Percentiles rank a stretch among this genome's conserved stretches.
Evolutionary conservation across 208 protist genomes (phyloP).

Genomic region (Tritrichomonas foetus): DNA sequence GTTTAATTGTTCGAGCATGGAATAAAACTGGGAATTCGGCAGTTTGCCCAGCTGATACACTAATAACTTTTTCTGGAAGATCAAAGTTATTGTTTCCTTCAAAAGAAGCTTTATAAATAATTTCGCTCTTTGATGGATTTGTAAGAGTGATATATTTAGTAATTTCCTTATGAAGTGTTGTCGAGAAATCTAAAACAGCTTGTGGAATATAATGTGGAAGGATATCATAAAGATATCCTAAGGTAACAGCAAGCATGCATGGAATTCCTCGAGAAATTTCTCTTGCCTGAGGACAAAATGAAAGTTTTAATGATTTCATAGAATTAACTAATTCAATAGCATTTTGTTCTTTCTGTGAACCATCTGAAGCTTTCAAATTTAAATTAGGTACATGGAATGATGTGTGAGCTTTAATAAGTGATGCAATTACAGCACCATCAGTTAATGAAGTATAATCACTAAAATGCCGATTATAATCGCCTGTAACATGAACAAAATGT

Average conservation of each 20-base stretch:
- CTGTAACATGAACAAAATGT: background rate
- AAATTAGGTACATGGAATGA: no score
- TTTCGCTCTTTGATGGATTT: slow-evolving; percentile 10
- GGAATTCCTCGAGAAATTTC: background rate
- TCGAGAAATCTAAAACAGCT: background rate
- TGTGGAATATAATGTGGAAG: background rate
- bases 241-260: background rate
- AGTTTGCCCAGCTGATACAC: background rate
- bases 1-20: background rate
- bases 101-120: background rate
- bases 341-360: background rate
- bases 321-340: background rate
- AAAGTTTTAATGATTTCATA: background rate
- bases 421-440: background rate
- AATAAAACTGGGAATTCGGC: background rate
- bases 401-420: background rate
- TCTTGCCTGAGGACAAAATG: background rate
- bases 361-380: background rate
- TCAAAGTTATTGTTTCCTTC: background rate
- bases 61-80: background rate
- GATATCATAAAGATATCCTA: background rate
- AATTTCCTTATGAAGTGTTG: background rate
- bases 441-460: background rate
- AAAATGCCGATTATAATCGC: background rate
- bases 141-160: background rate